phyloP scores from a whole-genome alignment of 2,329 filamentous ascomycete species.

The Hawksworthiomyces lignivorus region DNA sequence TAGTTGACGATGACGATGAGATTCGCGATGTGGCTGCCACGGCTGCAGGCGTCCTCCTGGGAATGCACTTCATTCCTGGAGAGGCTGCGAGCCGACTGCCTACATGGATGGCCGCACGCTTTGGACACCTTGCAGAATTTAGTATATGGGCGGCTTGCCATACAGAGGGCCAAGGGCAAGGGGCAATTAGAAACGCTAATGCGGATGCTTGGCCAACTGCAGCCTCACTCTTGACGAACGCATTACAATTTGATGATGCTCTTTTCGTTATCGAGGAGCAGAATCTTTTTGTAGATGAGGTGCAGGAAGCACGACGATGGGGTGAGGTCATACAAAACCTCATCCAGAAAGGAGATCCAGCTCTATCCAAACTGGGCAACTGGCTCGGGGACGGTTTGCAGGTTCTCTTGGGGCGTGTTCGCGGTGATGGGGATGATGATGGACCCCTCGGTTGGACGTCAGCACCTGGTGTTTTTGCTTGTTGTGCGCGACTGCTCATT shows the following conservation, averaged over 20 bases:
- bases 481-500: slow-evolving; percentile 43
- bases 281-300: slow-evolving; percentile 85
- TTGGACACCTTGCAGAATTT: slow-evolving; percentile 30
- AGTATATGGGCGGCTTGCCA: slow-evolving; percentile 32
- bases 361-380: slow-evolving; percentile 16
- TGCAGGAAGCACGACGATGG: slow-evolving; percentile 69
- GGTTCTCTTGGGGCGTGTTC: slow-evolving; percentile 28
- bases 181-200: too few relatives aligned
- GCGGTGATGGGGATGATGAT: slow-evolving; percentile 35
- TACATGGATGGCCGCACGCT: slow-evolving; percentile 31
- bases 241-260: slow-evolving; percentile 51
- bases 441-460: slow-evolving; percentile 67
- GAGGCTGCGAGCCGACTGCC: slow-evolving; percentile 40
- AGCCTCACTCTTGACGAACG: slow-evolving; percentile 32
- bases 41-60: slow-evolving; percentile 40
- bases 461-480: slow-evolving; percentile 57
- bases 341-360: slow-evolving; percentile 14
- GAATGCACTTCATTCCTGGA: slow-evolving; percentile 34
- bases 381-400: slow-evolving; percentile 48
- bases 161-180: slow-evolving; percentile 29
- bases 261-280: slow-evolving; percentile 88
- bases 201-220: slow-evolving; percentile 23
- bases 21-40: slow-evolving; percentile 59
- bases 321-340: slow-evolving; percentile 38
- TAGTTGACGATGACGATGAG: slow-evolving; percentile 90